A percentile compares a stretch with the other conserved stretches of the same genome.
These are phyloP conservation scores for Epichloe gansuensis DNA, from an alignment of 2,329 filamentous ascomycete species.

Conservation along the genomic window DNA sequence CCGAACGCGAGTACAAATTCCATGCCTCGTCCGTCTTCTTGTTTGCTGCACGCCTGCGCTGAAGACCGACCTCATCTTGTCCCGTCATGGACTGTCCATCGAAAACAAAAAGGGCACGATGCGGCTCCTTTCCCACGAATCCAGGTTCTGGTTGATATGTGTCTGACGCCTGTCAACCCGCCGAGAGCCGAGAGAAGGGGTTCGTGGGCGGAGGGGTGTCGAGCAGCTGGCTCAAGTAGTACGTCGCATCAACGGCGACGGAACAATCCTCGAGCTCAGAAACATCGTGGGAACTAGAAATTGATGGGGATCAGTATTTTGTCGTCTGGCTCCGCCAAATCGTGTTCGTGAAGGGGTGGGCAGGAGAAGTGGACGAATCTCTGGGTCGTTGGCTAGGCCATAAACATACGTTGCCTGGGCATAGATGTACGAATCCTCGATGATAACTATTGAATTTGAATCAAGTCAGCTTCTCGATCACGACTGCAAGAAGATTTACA, in stretches of 20 bases:
- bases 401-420: constrained; percentile 24
- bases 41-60: constrained; percentile 53
- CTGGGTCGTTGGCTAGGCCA: constrained; percentile 6
- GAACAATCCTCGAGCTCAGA: constrained; percentile 61
- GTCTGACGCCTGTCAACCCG: constrained; percentile 70
- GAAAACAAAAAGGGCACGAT: constrained; percentile 86
- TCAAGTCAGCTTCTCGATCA: constrained; percentile 3
- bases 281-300: constrained; percentile 44
- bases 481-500: background rate
- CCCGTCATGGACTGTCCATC: constrained; percentile 73
- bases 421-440: constrained; percentile 28
- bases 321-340: background rate
- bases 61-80: constrained; percentile 57
- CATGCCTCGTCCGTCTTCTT: constrained; percentile 68
- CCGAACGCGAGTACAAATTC: constrained; percentile 71
- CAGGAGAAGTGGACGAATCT: background rate
- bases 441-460: constrained; percentile 18
- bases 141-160: constrained; percentile 66
- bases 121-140: constrained; percentile 54
- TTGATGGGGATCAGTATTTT: background rate
- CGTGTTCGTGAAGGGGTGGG: background rate
- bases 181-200: constrained; percentile 83
- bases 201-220: constrained; percentile 60
- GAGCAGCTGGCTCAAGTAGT: constrained; percentile 74
- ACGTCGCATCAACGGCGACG: constrained; percentile 78